Evolutionary conservation across 768 basidiomycete genomes (phyloP).

Genomic region (Kwoniella heveanensis): DNA sequence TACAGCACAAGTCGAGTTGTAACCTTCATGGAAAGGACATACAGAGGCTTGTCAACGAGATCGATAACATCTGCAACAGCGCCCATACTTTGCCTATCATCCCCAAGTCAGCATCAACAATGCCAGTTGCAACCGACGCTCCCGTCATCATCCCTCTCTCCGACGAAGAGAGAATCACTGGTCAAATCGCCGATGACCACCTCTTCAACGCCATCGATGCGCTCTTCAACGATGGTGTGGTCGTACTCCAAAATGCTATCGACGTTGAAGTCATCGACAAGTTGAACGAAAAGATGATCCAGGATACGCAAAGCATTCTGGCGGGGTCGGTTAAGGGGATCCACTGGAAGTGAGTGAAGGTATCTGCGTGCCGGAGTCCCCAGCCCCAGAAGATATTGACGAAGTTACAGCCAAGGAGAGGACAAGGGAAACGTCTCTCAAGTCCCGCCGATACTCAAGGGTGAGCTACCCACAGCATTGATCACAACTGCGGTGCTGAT

Average conservation of each 20-base stretch:
- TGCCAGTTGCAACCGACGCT: slow-evolving; percentile 14
- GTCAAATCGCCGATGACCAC: slow-evolving; percentile 11
- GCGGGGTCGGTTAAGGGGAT: slow-evolving; percentile 12
- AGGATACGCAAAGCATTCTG: slow-evolving; percentile 15
- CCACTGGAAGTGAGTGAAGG: slow-evolving; percentile 17
- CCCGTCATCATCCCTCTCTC: slow-evolving; percentile 16
- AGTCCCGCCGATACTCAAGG: slow-evolving; percentile 19
- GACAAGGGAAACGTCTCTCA: slow-evolving; percentile 26
- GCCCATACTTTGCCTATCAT: too few species aligned
- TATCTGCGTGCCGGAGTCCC: too few species aligned
- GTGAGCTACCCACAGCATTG: slow-evolving; percentile 3
- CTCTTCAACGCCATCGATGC: slow-evolving; percentile 21
- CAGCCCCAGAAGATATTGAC: too few species aligned
- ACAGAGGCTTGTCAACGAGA: too few species aligned
- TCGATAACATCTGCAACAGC: too few species aligned
- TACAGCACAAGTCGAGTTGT: too few species aligned
- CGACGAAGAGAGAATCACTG: slow-evolving; percentile 8
- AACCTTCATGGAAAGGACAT: too few species aligned
- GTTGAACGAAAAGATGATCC: slow-evolving; percentile 21
- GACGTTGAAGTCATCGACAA: slow-evolving; percentile 22
- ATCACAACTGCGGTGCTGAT: not conserved
- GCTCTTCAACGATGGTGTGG: slow-evolving; percentile 20
- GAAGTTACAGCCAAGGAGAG: slow-evolving; percentile 8
- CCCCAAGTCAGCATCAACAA: not conserved
- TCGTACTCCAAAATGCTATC: slow-evolving; percentile 22